Conservation (phyloP, 257 asterid species). For the Solanum neorickii region DNA sequence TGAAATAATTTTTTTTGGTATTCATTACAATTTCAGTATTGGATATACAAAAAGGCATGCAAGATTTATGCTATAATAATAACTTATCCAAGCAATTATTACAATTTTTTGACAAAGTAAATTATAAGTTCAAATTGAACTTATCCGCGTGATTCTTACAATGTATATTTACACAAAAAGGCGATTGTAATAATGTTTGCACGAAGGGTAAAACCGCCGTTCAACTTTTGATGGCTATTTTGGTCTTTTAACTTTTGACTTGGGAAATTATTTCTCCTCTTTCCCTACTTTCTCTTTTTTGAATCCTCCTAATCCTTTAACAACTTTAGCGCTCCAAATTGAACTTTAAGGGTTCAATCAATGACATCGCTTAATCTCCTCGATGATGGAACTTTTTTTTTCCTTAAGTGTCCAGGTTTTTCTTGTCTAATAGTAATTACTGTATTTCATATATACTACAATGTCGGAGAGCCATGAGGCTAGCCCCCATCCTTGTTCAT, state of each 20-base stretch:
- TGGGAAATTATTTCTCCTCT: neutral
- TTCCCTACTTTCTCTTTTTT: neutral
- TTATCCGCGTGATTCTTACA: neutral
- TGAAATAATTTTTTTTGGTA: neutral
- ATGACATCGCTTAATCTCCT: conserved; percentile 46
- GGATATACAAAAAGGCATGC: neutral
- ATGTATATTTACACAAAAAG: neutral
- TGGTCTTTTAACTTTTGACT: neutral
- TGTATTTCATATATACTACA: neutral
- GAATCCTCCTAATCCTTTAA: neutral
- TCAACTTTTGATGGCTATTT: neutral
- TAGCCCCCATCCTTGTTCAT: neutral
- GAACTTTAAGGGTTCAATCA: neutral
- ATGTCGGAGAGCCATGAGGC: neutral
- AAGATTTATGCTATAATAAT: neutral
- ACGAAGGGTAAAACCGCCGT: neutral
- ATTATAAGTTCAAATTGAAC: neutral
- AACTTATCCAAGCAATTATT: neutral
- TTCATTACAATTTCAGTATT: neutral
- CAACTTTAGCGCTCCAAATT: conserved; percentile 15
- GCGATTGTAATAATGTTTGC: neutral
- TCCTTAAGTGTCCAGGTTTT: neutral
- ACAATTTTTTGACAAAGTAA: neutral
- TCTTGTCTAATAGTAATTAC: neutral
- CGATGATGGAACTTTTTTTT: conserved; percentile 36